Evolutionary conservation across 306 rosid species (phyloP).

Genomic region (Castanospermum australe): DNA sequence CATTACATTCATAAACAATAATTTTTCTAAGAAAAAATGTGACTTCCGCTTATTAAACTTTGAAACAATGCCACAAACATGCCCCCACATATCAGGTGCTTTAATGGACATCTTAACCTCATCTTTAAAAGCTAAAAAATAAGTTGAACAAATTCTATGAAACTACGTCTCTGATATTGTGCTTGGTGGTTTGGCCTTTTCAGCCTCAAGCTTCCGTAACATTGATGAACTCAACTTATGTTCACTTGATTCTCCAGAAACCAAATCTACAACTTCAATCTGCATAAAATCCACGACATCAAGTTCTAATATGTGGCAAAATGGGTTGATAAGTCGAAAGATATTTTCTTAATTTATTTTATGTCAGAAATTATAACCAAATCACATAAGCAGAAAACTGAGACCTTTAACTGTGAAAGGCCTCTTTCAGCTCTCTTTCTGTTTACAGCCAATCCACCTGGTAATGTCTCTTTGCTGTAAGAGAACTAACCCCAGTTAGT

Average conservation of each 20-base stretch:
- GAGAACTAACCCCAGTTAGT: conserved; percentile 28
- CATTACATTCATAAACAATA: conserved; percentile 6
- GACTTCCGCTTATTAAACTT: not conserved
- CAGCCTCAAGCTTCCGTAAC: conserved; percentile 75
- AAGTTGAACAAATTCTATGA: not conserved
- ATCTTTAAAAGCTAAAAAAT: not conserved
- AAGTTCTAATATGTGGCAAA: not conserved
- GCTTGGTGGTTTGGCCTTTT: conserved; percentile 47
- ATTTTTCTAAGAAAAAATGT: not conserved
- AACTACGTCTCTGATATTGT: conserved; percentile 10
- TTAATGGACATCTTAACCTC: not conserved
- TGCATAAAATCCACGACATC: conserved; percentile 42
- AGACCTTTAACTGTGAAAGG: conserved; percentile 81
- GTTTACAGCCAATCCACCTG: conserved; percentile 89
- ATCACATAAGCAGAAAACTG: conserved; percentile 16
- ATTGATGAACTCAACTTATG: conserved; percentile 75
- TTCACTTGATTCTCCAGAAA: conserved; percentile 62
- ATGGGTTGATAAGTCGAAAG: not conserved
- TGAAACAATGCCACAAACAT: not conserved
- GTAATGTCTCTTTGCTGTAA: conserved; percentile 89
- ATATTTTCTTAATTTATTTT: not conserved
- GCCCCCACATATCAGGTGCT: not conserved
- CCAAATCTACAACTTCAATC: conserved; percentile 93
- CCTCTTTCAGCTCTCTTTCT: conserved; percentile 78
- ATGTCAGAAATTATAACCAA: not conserved